A percentile compares a stretch with the other conserved stretches of the same genome.
Conservation (phyloP, 2,329 filamentous ascomycete genomes). For the Arachnopeziza araneosa region DNA sequence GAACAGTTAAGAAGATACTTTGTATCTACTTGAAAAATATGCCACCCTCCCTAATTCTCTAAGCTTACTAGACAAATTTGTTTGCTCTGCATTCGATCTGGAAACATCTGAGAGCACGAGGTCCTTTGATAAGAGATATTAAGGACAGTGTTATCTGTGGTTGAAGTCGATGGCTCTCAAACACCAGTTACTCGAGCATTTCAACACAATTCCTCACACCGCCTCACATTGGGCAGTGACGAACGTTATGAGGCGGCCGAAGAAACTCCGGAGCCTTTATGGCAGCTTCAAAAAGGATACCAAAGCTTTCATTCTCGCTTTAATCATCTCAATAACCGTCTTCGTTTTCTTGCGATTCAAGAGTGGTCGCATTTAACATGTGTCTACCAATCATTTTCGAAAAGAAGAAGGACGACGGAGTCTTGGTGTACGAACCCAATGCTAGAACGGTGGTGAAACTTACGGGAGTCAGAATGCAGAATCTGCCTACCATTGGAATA, state of each 20-base stretch:
- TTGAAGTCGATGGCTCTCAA: too few relatives aligned
- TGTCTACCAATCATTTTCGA: not conserved
- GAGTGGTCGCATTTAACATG: not conserved
- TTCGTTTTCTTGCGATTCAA: not conserved
- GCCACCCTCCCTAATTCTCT: too few relatives aligned
- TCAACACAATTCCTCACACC: too few relatives aligned
- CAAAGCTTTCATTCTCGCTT: not conserved
- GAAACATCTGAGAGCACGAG: too few relatives aligned
- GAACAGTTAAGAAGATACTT: too few relatives aligned
- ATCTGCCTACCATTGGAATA: not conserved
- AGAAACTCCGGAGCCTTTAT: not conserved
- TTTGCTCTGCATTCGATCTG: too few relatives aligned
- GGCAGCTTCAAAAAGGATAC: not conserved
- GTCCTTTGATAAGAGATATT: too few relatives aligned
- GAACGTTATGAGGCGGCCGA: not conserved
- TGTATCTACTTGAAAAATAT: too few relatives aligned
- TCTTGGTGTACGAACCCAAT: not conserved
- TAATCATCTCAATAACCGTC: not conserved
- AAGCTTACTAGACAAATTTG: too few relatives aligned
- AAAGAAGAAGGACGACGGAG: not conserved
- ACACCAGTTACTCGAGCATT: too few relatives aligned
- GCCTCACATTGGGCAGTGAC: not conserved
- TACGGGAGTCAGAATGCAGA: not conserved
- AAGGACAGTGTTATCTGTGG: too few relatives aligned
- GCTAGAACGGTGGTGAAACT: not conserved